Evolutionary conservation across 768 basidiomycete species (phyloP).

Genomic region (Lentinula lateritia): DNA sequence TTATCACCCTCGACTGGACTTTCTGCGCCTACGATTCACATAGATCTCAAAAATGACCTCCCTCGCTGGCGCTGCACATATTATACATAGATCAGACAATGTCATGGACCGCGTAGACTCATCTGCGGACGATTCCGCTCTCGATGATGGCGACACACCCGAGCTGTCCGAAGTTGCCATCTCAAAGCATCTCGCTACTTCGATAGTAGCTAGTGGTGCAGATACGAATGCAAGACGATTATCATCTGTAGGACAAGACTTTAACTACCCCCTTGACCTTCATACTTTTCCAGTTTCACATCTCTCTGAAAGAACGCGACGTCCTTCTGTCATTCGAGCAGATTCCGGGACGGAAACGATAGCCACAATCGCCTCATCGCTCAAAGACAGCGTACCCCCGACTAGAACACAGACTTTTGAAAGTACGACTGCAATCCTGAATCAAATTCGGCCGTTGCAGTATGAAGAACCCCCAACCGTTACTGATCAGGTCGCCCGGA

Average conservation of each 20-base stretch:
- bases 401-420: neutral
- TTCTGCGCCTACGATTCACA: neutral
- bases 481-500: neutral
- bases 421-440: neutral
- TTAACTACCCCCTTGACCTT: neutral
- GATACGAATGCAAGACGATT: neutral
- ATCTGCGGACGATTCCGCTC: neutral
- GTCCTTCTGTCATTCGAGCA: neutral
- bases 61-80: neutral
- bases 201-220: neutral
- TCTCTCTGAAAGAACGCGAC: neutral
- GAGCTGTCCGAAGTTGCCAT: neutral
- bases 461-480: neutral
- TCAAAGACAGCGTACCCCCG: neutral
- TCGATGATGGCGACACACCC: neutral
- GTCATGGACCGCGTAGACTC: neutral
- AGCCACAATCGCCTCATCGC: neutral
- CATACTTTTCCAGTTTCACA: neutral
- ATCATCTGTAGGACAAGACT: neutral
- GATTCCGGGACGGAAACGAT: neutral
- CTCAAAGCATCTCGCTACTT: neutral
- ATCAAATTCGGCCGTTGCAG: neutral
- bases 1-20: neutral
- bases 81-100: neutral
- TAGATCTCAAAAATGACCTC: neutral